Evolutionary conservation across 1,284 basidiomycete genomes (phyloP), one percentile per base, ranked within the genome.

Genomic region (Ganoderma leucocontextum): DNA sequence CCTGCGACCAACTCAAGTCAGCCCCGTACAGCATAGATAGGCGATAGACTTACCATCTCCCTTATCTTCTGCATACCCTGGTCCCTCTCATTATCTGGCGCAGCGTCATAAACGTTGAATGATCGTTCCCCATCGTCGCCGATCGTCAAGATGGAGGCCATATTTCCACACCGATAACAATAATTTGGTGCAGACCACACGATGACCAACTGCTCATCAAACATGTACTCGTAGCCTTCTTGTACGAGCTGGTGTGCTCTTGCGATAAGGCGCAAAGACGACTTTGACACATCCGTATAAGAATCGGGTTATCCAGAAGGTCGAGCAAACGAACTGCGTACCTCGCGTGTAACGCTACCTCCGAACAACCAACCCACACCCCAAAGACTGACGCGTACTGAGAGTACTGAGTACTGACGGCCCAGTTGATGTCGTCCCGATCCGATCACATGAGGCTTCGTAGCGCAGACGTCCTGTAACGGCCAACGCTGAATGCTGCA

Each of bases 151-250:
- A 95, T 93, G 49, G 88, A 90, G 0, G 94, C 93, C 82, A 91
- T 83, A 71, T 95, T 95, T 52, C 94, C 93, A 76, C 89, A 91
- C 36, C 95, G 87, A 77, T 96, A 96, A 78, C 94, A 96, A 79
- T 96, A 99, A 80, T 99, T 99, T 19, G 97, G 97, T 36, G 97
- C 97, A 1, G 91, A 94, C 98, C 97, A 99, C 6, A 99, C 97
- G 0, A 98, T 99, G 0, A 99, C 97, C 42, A 99, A 91, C 66
- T 91, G 85, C 70, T 94, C 89, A 78, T 98, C 95, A 75, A 99
- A 99, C 96, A 99, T 98, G 81, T 97, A 93, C 81, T 99, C 99
- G 85, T 93, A 98, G 0, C 97, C 97, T 81, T 99, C 97, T 80
- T 98, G 95, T 1, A 98, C 96, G 10, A 98, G 89, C 78, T 98